Base-by-base conservation (phyloP, 352 stramenopile species). In the Pythium insidiosum region DNA sequence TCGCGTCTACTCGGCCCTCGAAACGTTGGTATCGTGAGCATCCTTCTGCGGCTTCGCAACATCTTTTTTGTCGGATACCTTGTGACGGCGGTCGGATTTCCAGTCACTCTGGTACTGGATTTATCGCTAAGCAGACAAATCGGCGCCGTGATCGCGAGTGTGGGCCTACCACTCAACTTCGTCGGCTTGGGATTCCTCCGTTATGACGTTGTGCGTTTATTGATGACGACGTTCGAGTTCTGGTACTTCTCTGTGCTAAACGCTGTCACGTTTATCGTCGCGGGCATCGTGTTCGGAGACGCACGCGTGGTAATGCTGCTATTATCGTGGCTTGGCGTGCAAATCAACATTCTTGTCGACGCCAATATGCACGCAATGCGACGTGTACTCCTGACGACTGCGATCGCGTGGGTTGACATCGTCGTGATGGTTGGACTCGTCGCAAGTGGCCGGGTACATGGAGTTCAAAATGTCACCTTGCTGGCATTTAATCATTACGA, bases 1-100 rank as follows among this genome's bases (percentile, higher is more conserved):
- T 50, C 43, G n/a, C n/a, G 34, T 19, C 28, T 38, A n/a, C n/a
- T n/a, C n/a, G n/a, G n/a, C n/a, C n/a, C n/a, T n/a, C n/a, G n/a
- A n/a, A n/a, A n/a, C n/a, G n/a, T n/a, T n/a, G n/a, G n/a, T n/a
- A n/a, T n/a, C n/a, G n/a, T n/a, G n/a, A n/a, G n/a, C n/a, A 13
- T 48, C 31, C 42, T 33, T 40, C 3, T 28, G 16, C 40, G 10
- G 10, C 20, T 41, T 16, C 6, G 24, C 62, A 30, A 55, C 54
- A 11, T 68, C 58, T 28, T 78, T 59, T 28, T 82, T 62, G n/a
- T 73, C 6, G 6, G 6, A 16, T 48, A 33, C 20, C 4, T 38
- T n/a, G 12, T 40, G 3, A n/a, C 29, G 11, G 15, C 31, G 4
- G 18, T 48, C n/a, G 42, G 3, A 13, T 34, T 24, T 16, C 28